Percentiles rank a stretch among this genome's conserved stretches.
Conservation (phyloP, 2,329 filamentous ascomycete genomes). For the Atkinsonella texensis region DNA sequence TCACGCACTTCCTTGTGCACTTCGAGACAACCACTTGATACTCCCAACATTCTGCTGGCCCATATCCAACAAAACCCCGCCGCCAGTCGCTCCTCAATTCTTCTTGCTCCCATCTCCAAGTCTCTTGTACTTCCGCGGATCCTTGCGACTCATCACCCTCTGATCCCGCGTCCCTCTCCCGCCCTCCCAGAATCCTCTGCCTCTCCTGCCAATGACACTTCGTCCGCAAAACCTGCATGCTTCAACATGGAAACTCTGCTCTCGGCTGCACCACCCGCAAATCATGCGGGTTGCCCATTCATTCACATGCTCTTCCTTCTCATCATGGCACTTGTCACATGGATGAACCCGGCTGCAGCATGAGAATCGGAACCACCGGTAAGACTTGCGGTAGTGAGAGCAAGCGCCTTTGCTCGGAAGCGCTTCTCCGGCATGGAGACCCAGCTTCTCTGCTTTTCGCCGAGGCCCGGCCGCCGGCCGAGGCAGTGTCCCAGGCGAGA, state of each 20-base stretch:
- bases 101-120: slow-evolving; percentile 23
- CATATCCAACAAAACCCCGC: background rate
- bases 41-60: too few relatives aligned
- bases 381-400: slow-evolving; percentile 45
- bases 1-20: too few relatives aligned
- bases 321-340: slow-evolving; percentile 68
- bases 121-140: slow-evolving; percentile 61
- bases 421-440: slow-evolving; percentile 43
- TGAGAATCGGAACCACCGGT: slow-evolving; percentile 54
- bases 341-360: slow-evolving; percentile 47
- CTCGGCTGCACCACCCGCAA: slow-evolving; percentile 66
- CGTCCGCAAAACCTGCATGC: slow-evolving; percentile 64
- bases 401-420: slow-evolving; percentile 43
- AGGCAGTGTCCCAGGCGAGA: slow-evolving; percentile 42
- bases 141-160: slow-evolving; percentile 60
- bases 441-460: slow-evolving; percentile 40
- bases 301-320: slow-evolving; percentile 55
- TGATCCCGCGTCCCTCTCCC: slow-evolving; percentile 70
- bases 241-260: slow-evolving; percentile 68
- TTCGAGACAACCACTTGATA: too few relatives aligned
- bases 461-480: slow-evolving; percentile 29
- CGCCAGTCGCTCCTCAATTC: background rate
- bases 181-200: slow-evolving; percentile 73
- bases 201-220: slow-evolving; percentile 53
- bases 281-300: slow-evolving; percentile 81